Evolutionary conservation across 1,284 basidiomycete genomes (phyloP).

Genomic region (Termitomyces sp.): DNA sequence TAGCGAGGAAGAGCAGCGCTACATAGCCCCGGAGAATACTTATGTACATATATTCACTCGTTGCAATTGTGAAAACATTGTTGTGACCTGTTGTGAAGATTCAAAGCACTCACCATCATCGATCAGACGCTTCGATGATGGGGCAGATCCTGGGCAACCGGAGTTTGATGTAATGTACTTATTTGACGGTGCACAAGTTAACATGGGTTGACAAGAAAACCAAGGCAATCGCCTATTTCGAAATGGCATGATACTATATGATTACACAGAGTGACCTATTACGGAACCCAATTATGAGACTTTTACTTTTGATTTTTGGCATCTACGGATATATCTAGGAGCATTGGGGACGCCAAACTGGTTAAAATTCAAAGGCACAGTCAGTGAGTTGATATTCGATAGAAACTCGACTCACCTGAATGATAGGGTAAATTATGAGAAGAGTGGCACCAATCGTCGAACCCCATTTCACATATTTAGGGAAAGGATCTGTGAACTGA

Average conservation of each 20-base stretch:
- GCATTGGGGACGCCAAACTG: conserved; percentile 51
- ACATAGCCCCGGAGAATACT: too few species aligned
- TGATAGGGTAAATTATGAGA: conserved; percentile 62
- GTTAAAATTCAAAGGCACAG: not conserved
- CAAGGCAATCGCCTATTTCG: not conserved
- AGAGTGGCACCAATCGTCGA: conserved; percentile 54
- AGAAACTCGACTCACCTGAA: conserved; percentile 44
- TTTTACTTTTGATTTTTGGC: conserved; percentile 37
- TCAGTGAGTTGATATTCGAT: not conserved
- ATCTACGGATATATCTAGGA: conserved; percentile 43
- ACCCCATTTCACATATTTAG: conserved; percentile 55
- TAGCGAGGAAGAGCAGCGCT: too few species aligned
- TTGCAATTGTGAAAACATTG: too few species aligned
- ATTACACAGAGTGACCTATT: not conserved
- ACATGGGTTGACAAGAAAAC: not conserved
- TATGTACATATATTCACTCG: too few species aligned
- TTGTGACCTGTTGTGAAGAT: too few species aligned
- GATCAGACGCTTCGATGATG: too few species aligned
- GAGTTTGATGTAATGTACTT: too few species aligned
- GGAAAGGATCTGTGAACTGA: conserved; percentile 62
- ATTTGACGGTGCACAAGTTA: not conserved
- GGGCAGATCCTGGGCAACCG: too few species aligned
- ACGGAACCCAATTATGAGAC: conserved; percentile 21
- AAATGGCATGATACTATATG: not conserved
- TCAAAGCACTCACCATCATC: too few species aligned